A percentile compares a stretch with the other conserved stretches of the same genome.
Evolutionary conservation across 441 rosid genomes (phyloP).

Genomic region (Pelargonium cotyledonis): DNA sequence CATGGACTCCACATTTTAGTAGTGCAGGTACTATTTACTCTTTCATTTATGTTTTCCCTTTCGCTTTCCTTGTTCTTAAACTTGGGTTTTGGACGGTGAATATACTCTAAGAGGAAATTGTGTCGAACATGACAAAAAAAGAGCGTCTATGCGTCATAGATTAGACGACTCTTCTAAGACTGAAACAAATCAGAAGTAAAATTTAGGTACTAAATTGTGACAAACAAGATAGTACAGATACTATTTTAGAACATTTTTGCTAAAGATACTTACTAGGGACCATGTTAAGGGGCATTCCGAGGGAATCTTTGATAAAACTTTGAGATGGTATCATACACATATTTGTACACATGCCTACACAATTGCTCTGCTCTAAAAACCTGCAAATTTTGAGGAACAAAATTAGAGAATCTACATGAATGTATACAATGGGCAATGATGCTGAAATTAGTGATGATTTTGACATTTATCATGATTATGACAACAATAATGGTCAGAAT

Average conservation of each 20-base stretch:
- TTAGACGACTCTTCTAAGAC: neutral
- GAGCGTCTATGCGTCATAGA: neutral
- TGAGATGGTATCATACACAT: constrained; percentile 77
- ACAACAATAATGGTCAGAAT: constrained; percentile 22
- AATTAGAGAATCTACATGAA: constrained; percentile 9
- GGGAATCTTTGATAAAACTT: constrained; percentile 61
- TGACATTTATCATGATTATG: constrained; percentile 20
- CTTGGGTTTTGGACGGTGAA: constrained; percentile 2
- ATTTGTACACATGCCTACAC: constrained; percentile 89
- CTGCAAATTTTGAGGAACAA: constrained; percentile 29
- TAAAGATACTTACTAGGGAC: constrained; percentile 59
- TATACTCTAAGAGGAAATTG: constrained; percentile 21
- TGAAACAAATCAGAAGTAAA: neutral
- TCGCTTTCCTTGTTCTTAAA: constrained; percentile 16
- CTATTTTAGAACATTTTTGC: no score
- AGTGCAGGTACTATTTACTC: constrained; percentile 48
- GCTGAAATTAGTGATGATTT: constrained; percentile 26
- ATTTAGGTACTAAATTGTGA: neutral
- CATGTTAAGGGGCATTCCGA: constrained; percentile 88
- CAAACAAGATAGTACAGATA: no score
- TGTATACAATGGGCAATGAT: constrained; percentile 15
- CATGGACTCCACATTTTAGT: constrained; percentile 43
- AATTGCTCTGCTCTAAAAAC: constrained; percentile 77
- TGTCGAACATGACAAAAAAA: no score
- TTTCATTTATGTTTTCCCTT: constrained; percentile 16